A percentile compares a stretch with the other conserved stretches of the same genome.
Conservation (phyloP, 768 basidiomycete genomes). For the Ramaria sp. region DNA sequence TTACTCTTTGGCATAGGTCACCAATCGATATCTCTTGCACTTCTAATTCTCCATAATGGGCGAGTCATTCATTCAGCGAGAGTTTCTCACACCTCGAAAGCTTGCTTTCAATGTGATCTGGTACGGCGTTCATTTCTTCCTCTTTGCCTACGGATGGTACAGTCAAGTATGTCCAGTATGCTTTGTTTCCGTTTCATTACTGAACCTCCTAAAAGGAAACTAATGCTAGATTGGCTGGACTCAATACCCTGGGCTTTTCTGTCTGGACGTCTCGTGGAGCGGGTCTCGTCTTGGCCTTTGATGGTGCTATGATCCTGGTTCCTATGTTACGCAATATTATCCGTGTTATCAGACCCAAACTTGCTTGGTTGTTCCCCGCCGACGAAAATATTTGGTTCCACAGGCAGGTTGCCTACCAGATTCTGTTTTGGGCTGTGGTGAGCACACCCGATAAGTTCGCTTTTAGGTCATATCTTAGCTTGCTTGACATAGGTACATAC, state of each 20-base stretch:
- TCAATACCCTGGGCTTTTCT: conserved; percentile 73
- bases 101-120: conserved; percentile 69
- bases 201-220: conserved; percentile 31
- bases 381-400: conserved; percentile 98
- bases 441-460: conserved; percentile 1
- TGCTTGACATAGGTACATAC: conserved; percentile 44
- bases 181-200: neutral
- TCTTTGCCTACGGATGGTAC: conserved; percentile 86
- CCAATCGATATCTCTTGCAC: conserved; percentile 10
- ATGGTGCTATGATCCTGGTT: conserved; percentile 77
- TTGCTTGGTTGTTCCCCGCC: conserved; percentile 79
- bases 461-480: neutral
- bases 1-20: conserved; percentile 24
- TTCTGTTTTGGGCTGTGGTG: conserved; percentile 83
- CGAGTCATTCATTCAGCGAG: conserved; percentile 62
- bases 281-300: conserved; percentile 79
- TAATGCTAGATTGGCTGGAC: conserved; percentile 52
- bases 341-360: conserved; percentile 67
- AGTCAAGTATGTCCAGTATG: conserved; percentile 44
- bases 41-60: conserved; percentile 32
- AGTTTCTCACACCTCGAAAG: conserved; percentile 52
- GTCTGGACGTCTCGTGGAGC: conserved; percentile 90
- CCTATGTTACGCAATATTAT: conserved; percentile 88
- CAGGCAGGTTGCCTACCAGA: conserved; percentile 86
- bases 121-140: conserved; percentile 61